phyloP scores from a whole-genome alignment of 1,139 yeast genomes.

The Lodderomyces parapsilosis region DNA sequence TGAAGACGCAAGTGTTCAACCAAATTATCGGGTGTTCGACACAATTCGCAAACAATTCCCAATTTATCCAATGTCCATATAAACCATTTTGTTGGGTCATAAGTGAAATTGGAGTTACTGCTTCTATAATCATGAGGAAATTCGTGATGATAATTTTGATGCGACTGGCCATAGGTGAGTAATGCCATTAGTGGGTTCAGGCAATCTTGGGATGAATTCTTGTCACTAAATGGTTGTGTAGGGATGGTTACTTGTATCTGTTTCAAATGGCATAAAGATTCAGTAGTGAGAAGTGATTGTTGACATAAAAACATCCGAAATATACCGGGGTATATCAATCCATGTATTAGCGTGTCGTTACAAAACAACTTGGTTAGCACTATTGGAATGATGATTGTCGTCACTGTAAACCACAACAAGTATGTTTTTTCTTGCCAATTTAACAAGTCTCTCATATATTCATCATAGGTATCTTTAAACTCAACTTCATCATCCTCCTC shows the following conservation, averaged over 20 bases:
- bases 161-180: constrained; percentile 62
- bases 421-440: constrained; percentile 61
- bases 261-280: constrained; percentile 58
- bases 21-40: constrained; percentile 45
- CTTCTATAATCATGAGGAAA: constrained; percentile 69
- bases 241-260: constrained; percentile 43
- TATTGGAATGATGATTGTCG: constrained; percentile 52
- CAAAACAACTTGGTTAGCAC: constrained; percentile 38
- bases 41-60: constrained; percentile 39
- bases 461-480: constrained; percentile 15
- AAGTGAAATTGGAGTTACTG: constrained; percentile 45
- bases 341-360: constrained; percentile 49
- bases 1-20: constrained; percentile 59
- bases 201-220: constrained; percentile 51
- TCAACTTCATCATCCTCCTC: constrained; percentile 17
- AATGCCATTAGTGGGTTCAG: constrained; percentile 51
- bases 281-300: constrained; percentile 55
- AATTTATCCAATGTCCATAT: constrained; percentile 39
- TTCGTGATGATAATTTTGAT: constrained; percentile 72
- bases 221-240: constrained; percentile 62
- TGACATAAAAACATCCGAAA: constrained; percentile 56
- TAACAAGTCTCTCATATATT: constrained; percentile 29
- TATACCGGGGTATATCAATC: constrained; percentile 63
- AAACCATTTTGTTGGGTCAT: constrained; percentile 70
- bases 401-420: constrained; percentile 38